Evolutionary conservation across 208 protist genomes (phyloP).

Genomic region (Borovskyia barvae): DNA sequence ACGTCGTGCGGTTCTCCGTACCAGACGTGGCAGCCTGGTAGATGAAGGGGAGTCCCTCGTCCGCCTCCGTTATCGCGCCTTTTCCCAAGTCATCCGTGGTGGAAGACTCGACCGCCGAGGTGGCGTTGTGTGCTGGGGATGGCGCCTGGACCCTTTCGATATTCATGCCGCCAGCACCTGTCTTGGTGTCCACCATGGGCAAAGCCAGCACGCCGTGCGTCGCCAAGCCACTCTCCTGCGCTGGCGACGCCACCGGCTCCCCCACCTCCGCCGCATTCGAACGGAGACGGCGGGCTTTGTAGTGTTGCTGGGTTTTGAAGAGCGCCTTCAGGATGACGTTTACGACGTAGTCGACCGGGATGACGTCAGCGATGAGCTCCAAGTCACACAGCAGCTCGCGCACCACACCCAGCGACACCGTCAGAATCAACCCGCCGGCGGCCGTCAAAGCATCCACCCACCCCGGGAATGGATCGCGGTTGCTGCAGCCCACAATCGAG

Average conservation of each 20-base stretch:
- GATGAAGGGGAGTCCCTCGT: conserved; percentile 44
- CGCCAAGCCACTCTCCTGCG: neutral
- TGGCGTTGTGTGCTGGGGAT: neutral
- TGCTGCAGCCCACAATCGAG: conserved; percentile 85
- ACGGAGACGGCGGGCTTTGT: conserved; percentile 19
- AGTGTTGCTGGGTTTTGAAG: conserved; percentile 62
- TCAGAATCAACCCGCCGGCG: conserved; percentile 74
- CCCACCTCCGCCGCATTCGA: neutral
- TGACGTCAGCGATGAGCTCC: conserved; percentile 58
- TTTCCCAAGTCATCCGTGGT: neutral
- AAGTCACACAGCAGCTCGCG: conserved; percentile 43
- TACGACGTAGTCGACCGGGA: conserved; percentile 86
- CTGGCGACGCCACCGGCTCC: neutral
- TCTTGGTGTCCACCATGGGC: conserved; percentile 3
- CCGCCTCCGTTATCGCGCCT: conserved; percentile 8
- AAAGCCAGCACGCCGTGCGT: neutral
- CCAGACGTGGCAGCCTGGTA: conserved; percentile 63
- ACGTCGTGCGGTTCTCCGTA: conserved; percentile 50
- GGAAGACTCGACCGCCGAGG: neutral
- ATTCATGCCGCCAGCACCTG: neutral
- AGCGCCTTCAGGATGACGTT: conserved; percentile 83
- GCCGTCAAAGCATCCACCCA: conserved; percentile 87
- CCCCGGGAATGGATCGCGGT: conserved; percentile 70
- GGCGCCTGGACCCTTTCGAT: conserved; percentile 3
- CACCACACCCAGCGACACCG: conserved; percentile 53